These are phyloP conservation scores for Epichloe elymi DNA, from an alignment of 2,329 filamentous ascomycete species.

Conservation along the genomic window DNA sequence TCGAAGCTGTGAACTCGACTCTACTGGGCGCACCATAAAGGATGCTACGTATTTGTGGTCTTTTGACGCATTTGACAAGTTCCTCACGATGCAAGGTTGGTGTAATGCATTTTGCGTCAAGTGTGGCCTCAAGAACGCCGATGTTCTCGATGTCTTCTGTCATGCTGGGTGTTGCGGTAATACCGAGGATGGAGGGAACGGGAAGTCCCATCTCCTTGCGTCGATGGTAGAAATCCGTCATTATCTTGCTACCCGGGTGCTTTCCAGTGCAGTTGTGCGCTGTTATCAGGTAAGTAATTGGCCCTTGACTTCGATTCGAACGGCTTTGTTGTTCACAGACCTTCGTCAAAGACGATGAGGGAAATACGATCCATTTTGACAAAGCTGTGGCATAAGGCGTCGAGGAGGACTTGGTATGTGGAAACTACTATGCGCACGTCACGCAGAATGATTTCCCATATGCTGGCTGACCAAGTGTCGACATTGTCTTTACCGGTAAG, in stretches of 20 bases:
- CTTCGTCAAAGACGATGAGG: conserved; percentile 74
- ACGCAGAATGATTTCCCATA: conserved; percentile 54
- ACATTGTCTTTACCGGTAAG: conserved; percentile 57
- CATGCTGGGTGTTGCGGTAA: conserved; percentile 69
- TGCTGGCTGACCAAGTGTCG: conserved; percentile 55
- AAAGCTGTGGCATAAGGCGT: conserved; percentile 65
- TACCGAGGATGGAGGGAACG: conserved; percentile 58
- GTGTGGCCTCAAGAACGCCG: conserved; percentile 49
- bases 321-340: conserved; percentile 24
- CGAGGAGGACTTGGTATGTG: conserved; percentile 60
- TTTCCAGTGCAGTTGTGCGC: conserved; percentile 62
- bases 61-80: conserved; percentile 53
- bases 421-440: conserved; percentile 63
- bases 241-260: conserved; percentile 55
- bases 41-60: conserved; percentile 38
- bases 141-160: conserved; percentile 42
- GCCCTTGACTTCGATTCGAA: background rate
- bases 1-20: conserved; percentile 17
- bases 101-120: conserved; percentile 56
- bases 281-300: conserved; percentile 17
- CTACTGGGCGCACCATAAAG: conserved; percentile 15
- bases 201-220: conserved; percentile 21
- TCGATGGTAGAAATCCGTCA: conserved; percentile 57
- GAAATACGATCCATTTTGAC: conserved; percentile 49
- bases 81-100: conserved; percentile 58